Percentiles rank a stretch among this genome's conserved stretches.
Evolutionary conservation across 192 early-diverging fungal genomes (phyloP).

Genomic region (Anaeromyces robustus): DNA sequence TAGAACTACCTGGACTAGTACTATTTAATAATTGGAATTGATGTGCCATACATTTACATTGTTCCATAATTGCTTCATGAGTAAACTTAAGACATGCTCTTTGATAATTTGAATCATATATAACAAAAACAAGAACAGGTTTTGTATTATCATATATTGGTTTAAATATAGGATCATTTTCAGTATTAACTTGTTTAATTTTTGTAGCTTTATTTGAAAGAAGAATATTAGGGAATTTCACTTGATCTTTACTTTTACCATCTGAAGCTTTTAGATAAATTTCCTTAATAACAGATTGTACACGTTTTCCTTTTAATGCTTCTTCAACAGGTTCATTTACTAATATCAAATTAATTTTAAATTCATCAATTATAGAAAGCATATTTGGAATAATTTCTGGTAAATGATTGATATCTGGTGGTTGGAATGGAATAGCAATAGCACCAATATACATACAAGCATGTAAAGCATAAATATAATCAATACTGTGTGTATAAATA

Average conservation of each 20-base stretch:
- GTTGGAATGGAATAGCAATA: constrained; percentile 49
- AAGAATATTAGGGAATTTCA: constrained; percentile 36
- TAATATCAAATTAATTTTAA: constrained; percentile 37
- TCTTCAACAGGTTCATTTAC: constrained; percentile 50
- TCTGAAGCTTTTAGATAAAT: constrained; percentile 14
- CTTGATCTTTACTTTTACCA: constrained; percentile 16
- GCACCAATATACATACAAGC: constrained; percentile 70
- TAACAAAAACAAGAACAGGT: background rate
- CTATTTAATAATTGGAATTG: constrained; percentile 33
- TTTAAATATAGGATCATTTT: constrained; percentile 22
- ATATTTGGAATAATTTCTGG: constrained; percentile 53
- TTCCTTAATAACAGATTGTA: constrained; percentile 35
- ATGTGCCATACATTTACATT: constrained; percentile 35
- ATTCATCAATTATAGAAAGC: constrained; percentile 42
- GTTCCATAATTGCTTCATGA: constrained; percentile 34
- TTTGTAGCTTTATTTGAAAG: constrained; percentile 54
- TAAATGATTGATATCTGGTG: constrained; percentile 42
- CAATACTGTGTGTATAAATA: constrained; percentile 48
- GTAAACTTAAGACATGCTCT: constrained; percentile 23
- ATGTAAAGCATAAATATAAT: constrained; percentile 51
- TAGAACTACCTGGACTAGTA: background rate
- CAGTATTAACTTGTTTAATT: constrained; percentile 30
- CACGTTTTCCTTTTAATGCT: constrained; percentile 40
- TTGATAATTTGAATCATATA: background rate
- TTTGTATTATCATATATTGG: background rate